Base-by-base conservation (phyloP, 2,329 filamentous ascomycete species). In the Incumbomyces delicatus region DNA sequence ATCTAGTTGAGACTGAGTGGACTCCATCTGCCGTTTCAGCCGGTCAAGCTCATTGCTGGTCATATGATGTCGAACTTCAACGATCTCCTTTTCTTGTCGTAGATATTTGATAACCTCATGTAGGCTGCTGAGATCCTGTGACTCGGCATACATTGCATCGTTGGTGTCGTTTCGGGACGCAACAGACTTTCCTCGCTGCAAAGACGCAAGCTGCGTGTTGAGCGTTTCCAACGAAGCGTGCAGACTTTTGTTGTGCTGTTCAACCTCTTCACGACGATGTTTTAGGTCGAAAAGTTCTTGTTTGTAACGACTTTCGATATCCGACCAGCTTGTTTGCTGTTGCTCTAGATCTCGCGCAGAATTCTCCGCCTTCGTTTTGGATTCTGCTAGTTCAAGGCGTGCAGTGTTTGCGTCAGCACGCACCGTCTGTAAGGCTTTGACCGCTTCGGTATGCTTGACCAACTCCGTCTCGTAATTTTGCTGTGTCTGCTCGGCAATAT, bases 401-500 rank as follows among this genome's bases (percentile, higher is more conserved):
- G 96, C 68, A 56, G 86, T 73, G 59, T 94, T 92, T 64, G 85
- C 78, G 54, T 96, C 87, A 3, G 74, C 73, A 43, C 92, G 85
- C 41, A 95, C 72, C 44, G 75, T 75, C 56, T 94, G 87, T 12
- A 95, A 73, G 31, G 80, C 78, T 66, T 88, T 89, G 11, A 90
- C 87, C n/a, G 90, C 92, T 55, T 95, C 87, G 1, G 89, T 90
- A 66, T 98, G 92, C 69, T 92, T 95, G 58, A 95, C 78, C 10
- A 98, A 75, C 63, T 98, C 92, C 52, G 82, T 82, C 64, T 98
- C 94, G 61, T 98, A 98, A 56, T 92, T 89, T 61, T 94, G 84
- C 62, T 98, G 92, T 2, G 92, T 88, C 63, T 87, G 85, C 44
- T 87, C 82, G 2, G 92, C 88, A 59, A 98, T 96, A 37, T 94